Conservation (phyloP, 371 early-diverging fungal genomes). For the Dichotomocladium elegans region DNA sequence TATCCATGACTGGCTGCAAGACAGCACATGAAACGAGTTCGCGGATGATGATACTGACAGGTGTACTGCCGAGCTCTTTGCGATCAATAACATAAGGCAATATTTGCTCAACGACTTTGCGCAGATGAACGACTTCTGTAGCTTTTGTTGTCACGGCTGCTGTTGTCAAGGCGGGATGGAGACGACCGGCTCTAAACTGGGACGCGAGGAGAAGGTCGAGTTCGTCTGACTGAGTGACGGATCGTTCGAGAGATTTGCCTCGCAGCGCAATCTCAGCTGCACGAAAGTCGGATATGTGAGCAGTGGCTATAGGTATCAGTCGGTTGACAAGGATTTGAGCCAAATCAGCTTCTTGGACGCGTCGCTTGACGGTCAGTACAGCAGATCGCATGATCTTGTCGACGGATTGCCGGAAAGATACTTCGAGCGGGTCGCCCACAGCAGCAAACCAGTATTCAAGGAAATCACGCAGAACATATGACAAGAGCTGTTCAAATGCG, state of each 20-base stretch:
- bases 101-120: conserved; percentile 60
- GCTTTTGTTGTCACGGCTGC: conserved; percentile 44
- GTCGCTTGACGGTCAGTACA: conserved; percentile 24
- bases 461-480: conserved; percentile 52
- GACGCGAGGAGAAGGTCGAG: conserved; percentile 60
- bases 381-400: conserved; percentile 48
- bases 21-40: conserved; percentile 74
- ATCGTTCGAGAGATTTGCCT: conserved; percentile 50
- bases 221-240: conserved; percentile 55
- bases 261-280: conserved; percentile 57
- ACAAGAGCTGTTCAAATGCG: conserved; percentile 39
- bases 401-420: conserved; percentile 35
- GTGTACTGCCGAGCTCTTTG: conserved; percentile 50
- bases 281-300: conserved; percentile 68
- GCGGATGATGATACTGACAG: conserved; percentile 65
- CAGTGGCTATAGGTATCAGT: conserved; percentile 62
- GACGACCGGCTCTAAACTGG: conserved; percentile 55
- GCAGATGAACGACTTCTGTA: conserved; percentile 63
- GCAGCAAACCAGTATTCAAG: conserved; percentile 55
- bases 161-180: conserved; percentile 58
- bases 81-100: conserved; percentile 58
- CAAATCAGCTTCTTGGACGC: conserved; percentile 55
- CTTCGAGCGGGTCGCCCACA: conserved; percentile 35
- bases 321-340: conserved; percentile 53
- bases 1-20: conserved; percentile 66